phyloP scores from a whole-genome alignment of 108 stramenopile genomes.

The Cyclotella cryptica region DNA sequence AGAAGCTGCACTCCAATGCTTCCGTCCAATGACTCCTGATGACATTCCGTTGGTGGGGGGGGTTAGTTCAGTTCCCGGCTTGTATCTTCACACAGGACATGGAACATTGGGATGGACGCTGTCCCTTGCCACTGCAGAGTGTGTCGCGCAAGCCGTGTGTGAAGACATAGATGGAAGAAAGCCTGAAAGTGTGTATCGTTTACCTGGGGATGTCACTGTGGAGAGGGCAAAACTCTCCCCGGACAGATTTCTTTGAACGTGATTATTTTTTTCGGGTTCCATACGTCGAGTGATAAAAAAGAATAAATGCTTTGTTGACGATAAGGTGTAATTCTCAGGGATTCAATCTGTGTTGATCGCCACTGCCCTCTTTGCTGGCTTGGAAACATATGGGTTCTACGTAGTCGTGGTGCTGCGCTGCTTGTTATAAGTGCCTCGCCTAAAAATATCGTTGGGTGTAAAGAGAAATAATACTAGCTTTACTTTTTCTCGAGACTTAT shows the following conservation, averaged over 20 bases:
- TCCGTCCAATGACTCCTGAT: slow-evolving; percentile 64
- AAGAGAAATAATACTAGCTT: too few species aligned
- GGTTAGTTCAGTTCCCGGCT: slow-evolving; percentile 38
- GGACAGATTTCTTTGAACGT: slow-evolving; percentile 28
- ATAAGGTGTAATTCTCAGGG: too few species aligned
- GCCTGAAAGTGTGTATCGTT: slow-evolving; percentile 8
- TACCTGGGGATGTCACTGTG: slow-evolving; percentile 43
- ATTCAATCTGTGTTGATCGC: too few species aligned
- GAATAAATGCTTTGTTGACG: too few species aligned
- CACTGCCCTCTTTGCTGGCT: too few species aligned
- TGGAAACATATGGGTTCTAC: too few species aligned
- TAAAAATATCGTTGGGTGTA: too few species aligned
- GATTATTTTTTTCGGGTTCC: background rate
- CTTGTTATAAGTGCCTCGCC: too few species aligned
- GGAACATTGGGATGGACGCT: slow-evolving; percentile 67
- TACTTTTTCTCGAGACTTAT: too few species aligned
- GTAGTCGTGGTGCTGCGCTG: too few species aligned
- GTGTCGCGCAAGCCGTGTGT: slow-evolving; percentile 55
- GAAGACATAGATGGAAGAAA: slow-evolving; percentile 30
- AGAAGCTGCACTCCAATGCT: slow-evolving; percentile 47
- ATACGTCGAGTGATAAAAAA: background rate
- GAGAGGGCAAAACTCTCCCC: slow-evolving; percentile 39
- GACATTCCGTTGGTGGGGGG: slow-evolving; percentile 59
- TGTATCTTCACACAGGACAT: slow-evolving; percentile 63
- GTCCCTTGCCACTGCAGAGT: slow-evolving; percentile 55